A percentile compares a stretch with the other conserved stretches of the same genome.
These are phyloP conservation scores for Ophiostoma ulmi DNA, from an alignment of 2,329 filamentous ascomycete genomes.

Conservation along the genomic window DNA sequence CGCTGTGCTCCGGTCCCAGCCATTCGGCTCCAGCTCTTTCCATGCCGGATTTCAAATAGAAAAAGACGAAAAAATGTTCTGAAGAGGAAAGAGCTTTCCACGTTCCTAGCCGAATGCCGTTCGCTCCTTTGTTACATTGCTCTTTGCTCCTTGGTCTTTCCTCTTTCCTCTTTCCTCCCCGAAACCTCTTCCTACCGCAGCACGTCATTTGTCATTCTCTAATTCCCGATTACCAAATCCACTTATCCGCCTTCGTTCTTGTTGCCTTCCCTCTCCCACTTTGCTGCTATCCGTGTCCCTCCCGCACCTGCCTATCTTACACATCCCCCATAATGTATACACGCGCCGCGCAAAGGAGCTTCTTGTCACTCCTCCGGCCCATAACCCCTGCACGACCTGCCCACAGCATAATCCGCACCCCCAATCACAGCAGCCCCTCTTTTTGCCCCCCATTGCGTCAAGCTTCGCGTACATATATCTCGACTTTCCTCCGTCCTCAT, in stretches of 20 bases:
- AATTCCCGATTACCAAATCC: not conserved
- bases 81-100: conserved; percentile 1
- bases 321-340: conserved; percentile 6
- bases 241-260: not conserved
- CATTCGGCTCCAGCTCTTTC: conserved; percentile 6
- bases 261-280: not conserved
- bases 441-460: conserved; percentile 23
- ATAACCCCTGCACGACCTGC: not conserved
- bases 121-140: not conserved
- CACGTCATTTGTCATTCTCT: conserved; percentile 2
- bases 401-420: not conserved
- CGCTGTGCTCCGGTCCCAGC: not conserved
- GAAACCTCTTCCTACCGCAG: not conserved
- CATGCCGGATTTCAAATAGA: conserved; percentile 3
- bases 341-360: conserved; percentile 5
- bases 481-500: not conserved
- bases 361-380: conserved; percentile 1
- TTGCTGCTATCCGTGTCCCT: not conserved
- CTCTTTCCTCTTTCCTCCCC: not conserved
- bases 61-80: not conserved
- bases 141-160: not conserved
- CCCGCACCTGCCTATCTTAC: not conserved
- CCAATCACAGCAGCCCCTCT: conserved; percentile 20
- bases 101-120: not conserved
- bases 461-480: conserved; percentile 20